Base-by-base conservation (phyloP, 192 early-diverging fungal genomes). In the Lobosporangium transversale region DNA sequence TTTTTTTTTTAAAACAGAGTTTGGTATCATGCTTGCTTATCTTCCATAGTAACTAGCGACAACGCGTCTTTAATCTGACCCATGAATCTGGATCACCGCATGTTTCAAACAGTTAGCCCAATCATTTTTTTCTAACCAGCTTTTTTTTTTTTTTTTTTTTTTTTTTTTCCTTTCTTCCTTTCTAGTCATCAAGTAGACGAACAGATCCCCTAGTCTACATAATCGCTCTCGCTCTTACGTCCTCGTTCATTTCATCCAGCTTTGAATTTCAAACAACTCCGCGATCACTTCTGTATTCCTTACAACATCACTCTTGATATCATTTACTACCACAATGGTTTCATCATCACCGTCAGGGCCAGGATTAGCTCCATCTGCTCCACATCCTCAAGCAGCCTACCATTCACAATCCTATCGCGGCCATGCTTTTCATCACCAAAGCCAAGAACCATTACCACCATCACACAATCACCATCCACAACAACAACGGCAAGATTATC, bases 331-430 rank as follows among this genome's bases (percentile, higher is more conserved):
- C 18, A 7, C n/a, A 33, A 66, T 66, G 64, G 64, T 66, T n/a
- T 66, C 64, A 10, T 56, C 64, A 18, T 55, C 53, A 2, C 42
- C 54, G 14, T 48, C 64, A 27, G 62, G 62, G 26, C 50, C 62
- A 18, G 7, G 53, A 21, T 21, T 31, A 31, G 42, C 43, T 1
- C 20, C 56, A 1, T 68, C 56, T n/a, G 7, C 26, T n/a, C 24
- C 31, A n/a, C 58, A 30, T 50, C 36, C 37, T 21, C 52, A 56
- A 29, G 23, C 53, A 2, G 15, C 31, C 12, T 36, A 66, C 31
- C 55, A 55, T 29, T 21, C 23, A 36, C 60, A 33, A 48, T 15
- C 10, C 54, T 27, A 31, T 66, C 63, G 24, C 18, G 33, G 23
- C 29, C 43, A 44, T 33, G n/a, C 52, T 33, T 26, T 40, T 30